Base-by-base conservation (phyloP, 2,329 filamentous ascomycete species). In the Pseudogymnoascus sp. region DNA sequence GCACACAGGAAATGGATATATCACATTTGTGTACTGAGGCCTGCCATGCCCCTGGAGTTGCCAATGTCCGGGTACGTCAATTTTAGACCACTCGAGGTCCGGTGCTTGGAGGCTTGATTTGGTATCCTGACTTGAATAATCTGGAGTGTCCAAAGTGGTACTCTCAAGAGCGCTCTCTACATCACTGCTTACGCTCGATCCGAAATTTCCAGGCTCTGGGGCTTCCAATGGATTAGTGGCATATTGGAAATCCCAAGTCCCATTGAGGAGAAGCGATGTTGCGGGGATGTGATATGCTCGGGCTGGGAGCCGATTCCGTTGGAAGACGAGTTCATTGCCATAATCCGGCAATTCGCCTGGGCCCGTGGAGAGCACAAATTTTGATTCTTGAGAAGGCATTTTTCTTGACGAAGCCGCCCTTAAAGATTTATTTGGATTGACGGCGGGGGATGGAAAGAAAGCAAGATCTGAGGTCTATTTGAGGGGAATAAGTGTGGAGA, bases 1-100 rank as follows among this genome's bases (percentile, higher is more conserved):
- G 65, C 82, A 81, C 1, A 86, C 83, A 0, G 85, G 86, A 64
- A 89, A 85, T 0, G 86, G 87, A 65, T 81, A 90, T 61, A 83
- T 78, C 26, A 87, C 79, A 67, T 90, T 90, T 9, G 87, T 89
- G 70, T 90, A 90, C 67, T 87, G 84, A 0, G 87, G 87, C 36
- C 64, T 73, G 11, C 87, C 87, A 69, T 86, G 84, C 26, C 87
- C 87, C 73, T 90, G 84, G 4, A 88, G 76, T 73, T 90, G 87
- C 87, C 87, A 90, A 70, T 86, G 83, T 2, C 84, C 84, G 0
- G 87, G 87, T 0, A 90, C 87, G 10, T 80, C 69, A 33, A 62
- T 62, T n/a, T 38, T 50, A n/a, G 61, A 50, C 64, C 64, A 65
- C 19, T 42, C 50, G 9, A 42, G 2, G 2, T 50, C 36, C n/a